Conservation (phyloP, 2,329 filamentous ascomycete species). For the Torrubiella hemipterigena region DNA sequence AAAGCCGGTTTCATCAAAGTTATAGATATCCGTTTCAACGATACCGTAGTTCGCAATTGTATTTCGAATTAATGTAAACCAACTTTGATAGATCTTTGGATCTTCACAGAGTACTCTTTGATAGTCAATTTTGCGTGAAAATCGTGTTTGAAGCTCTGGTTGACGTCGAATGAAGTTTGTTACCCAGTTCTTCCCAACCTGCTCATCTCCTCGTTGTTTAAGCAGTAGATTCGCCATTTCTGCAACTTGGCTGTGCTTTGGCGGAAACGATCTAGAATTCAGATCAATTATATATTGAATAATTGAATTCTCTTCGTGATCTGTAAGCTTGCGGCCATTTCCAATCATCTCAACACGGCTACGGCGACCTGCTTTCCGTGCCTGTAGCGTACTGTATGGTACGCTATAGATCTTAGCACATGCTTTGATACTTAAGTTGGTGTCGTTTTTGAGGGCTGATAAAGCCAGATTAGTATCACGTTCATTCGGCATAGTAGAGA, state of each 20-base stretch:
- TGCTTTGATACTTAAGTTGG: background rate
- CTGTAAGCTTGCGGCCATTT: background rate
- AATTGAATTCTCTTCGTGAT: background rate
- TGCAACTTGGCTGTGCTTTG: conserved; percentile 1
- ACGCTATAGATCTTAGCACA: background rate
- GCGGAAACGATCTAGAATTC: conserved; percentile 1
- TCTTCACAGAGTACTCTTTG: background rate
- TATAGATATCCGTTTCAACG: conserved; percentile 8
- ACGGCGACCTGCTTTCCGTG: background rate
- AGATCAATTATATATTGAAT: conserved; percentile 3
- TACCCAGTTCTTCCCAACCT: background rate
- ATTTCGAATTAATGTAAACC: too few relatives aligned
- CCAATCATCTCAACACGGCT: background rate
- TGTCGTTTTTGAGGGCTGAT: background rate
- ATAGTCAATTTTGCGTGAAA: background rate
- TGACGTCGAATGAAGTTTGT: background rate
- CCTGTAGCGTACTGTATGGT: background rate
- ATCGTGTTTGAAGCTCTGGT: background rate
- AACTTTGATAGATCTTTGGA: background rate
- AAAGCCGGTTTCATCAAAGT: conserved; percentile 9
- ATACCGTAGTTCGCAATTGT: background rate
- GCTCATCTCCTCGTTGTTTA: too few relatives aligned
- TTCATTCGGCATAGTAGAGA: too few relatives aligned
- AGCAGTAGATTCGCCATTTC: too few relatives aligned
- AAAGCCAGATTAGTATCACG: background rate